Percentiles rank a stretch among this genome's conserved stretches.
These are phyloP conservation scores for Orobanche coerulescens DNA, from an alignment of 257 asterid genomes.

Conservation along the genomic window DNA sequence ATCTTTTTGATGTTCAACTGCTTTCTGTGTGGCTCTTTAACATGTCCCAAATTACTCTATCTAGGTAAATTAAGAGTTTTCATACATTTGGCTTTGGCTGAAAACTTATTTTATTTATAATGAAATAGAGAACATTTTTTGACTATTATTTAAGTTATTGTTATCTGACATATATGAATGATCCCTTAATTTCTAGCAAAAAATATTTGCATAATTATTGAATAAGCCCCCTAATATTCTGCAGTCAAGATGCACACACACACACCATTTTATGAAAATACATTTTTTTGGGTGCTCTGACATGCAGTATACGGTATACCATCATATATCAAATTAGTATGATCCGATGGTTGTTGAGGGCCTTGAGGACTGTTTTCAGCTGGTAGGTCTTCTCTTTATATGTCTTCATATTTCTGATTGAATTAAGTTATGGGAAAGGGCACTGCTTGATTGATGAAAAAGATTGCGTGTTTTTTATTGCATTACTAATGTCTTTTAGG, in stretches of 20 bases:
- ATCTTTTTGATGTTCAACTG: not conserved
- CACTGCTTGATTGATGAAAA: no score
- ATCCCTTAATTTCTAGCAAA: not conserved
- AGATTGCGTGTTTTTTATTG: no score
- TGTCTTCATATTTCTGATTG: no score
- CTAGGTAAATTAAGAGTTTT: not conserved
- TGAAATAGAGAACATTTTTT: not conserved
- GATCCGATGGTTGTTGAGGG: not conserved
- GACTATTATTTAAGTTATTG: not conserved
- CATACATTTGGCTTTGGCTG: slow-evolving; percentile 11
- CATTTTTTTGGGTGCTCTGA: not conserved
- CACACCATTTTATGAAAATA: not conserved
- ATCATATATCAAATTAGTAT: not conserved
- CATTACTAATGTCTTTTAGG: no score
- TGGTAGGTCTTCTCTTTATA: not conserved
- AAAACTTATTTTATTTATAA: not conserved
- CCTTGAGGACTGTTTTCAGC: not conserved
- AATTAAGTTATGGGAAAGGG: no score
- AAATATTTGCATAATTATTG: not conserved
- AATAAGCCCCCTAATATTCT: not conserved
- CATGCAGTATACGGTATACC: not conserved
- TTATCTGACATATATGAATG: not conserved
- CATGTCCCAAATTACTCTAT: not conserved
- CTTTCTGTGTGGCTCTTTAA: slow-evolving; percentile 12
- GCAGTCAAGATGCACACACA: slow-evolving; percentile 3